Evolutionary conservation across 768 basidiomycete genomes (phyloP).

Genomic region (Daedaleopsis nitida): DNA sequence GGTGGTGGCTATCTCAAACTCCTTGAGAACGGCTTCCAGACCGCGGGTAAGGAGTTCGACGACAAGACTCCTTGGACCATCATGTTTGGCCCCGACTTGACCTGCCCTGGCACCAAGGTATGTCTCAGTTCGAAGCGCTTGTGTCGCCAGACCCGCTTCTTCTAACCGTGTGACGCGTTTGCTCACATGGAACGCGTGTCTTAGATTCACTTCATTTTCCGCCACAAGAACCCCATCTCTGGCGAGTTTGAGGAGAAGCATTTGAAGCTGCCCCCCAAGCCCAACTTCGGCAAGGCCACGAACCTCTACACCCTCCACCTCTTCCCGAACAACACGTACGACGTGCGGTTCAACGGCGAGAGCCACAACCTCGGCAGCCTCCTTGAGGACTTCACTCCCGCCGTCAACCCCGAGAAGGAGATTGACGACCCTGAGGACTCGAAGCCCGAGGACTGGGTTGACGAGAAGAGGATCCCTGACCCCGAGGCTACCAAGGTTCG

Average conservation of each 20-base stretch:
- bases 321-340: conserved; percentile 92
- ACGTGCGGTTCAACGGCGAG: conserved; percentile 89
- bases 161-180: conserved; percentile 1
- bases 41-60: conserved; percentile 88
- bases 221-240: conserved; percentile 90
- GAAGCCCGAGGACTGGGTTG: conserved; percentile 95
- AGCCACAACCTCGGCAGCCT: conserved; percentile 78
- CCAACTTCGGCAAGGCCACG: conserved; percentile 80
- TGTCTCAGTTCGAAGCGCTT: conserved; percentile 6
- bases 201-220: conserved; percentile 99
- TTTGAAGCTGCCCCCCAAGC: conserved; percentile 76
- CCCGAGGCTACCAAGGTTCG: conserved; percentile 77
- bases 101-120: conserved; percentile 90
- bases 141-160: neutral
- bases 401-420: conserved; percentile 91
- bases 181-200: conserved; percentile 5
- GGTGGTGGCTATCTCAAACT: conserved; percentile 99
- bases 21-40: conserved; percentile 92
- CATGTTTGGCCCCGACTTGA: conserved; percentile 98
- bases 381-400: conserved; percentile 89
- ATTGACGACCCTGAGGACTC: conserved; percentile 91
- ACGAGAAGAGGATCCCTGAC: conserved; percentile 83
- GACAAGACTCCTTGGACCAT: conserved; percentile 93
- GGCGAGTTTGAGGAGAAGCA: conserved; percentile 98
- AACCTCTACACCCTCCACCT: conserved; percentile 94